Evolutionary conservation across 116 monocot species (phyloP).

Genomic region (Papilionanthe hybrid): DNA sequence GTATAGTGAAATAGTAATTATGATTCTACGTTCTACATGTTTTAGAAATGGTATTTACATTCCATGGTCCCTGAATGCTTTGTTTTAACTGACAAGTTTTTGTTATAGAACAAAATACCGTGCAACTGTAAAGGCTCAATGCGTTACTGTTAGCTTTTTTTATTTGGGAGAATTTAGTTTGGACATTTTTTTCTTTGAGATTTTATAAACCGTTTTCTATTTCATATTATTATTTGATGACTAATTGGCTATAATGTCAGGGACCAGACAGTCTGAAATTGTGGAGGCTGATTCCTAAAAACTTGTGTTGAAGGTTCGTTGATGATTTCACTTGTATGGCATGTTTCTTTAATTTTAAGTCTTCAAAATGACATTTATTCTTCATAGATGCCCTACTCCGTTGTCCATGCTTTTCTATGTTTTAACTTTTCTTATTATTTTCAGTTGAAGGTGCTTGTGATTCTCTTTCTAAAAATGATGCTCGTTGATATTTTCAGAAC

Average conservation of each 20-base stretch:
- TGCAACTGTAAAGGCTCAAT: neutral
- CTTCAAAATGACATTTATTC: neutral
- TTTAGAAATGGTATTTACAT: neutral
- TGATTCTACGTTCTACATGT: neutral
- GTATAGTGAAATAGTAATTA: neutral
- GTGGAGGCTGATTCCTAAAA: neutral
- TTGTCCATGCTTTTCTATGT: neutral
- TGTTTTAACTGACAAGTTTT: no score
- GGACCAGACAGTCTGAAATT: neutral
- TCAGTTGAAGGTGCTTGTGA: neutral
- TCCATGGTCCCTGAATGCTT: neutral
- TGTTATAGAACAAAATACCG: no score
- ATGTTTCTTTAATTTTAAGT: neutral
- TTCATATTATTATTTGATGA: neutral
- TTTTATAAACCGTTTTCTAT: neutral
- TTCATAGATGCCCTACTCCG: neutral
- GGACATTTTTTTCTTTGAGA: neutral
- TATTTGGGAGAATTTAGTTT: neutral
- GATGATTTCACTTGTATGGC: neutral
- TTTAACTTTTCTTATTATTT: neutral
- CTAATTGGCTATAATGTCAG: neutral
- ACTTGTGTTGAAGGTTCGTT: neutral
- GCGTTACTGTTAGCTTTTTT: neutral
- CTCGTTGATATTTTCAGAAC: neutral
- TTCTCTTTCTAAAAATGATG: neutral